These are phyloP conservation scores for Candida smagusa DNA, from an alignment of 1,139 yeast species.

Conservation along the genomic window DNA sequence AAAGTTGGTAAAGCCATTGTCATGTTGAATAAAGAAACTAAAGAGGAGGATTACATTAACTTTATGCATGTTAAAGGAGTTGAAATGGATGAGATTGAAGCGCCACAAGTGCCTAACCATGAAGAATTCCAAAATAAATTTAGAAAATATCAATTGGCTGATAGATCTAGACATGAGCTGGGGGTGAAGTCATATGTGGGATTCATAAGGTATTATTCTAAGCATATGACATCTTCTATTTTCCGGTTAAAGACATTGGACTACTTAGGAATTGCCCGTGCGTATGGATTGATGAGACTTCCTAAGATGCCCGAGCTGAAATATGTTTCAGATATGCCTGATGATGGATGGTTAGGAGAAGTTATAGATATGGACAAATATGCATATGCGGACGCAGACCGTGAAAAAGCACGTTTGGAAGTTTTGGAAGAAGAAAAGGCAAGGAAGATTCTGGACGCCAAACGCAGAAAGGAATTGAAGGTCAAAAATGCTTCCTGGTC, in stretches of 20 bases:
- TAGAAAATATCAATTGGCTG: slow-evolving; percentile 61
- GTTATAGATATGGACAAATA: slow-evolving; percentile 63
- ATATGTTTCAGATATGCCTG: slow-evolving; percentile 49
- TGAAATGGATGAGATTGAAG: slow-evolving; percentile 38
- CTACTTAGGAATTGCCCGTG: slow-evolving; percentile 65
- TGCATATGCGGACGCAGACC: slow-evolving; percentile 58
- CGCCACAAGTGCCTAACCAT: slow-evolving; percentile 24
- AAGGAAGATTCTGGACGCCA: slow-evolving; percentile 45
- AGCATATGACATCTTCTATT: slow-evolving; percentile 88
- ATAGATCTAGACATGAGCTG: slow-evolving; percentile 75
- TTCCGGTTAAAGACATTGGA: slow-evolving; percentile 74
- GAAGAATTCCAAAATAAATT: slow-evolving; percentile 27
- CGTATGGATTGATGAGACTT: slow-evolving; percentile 77
- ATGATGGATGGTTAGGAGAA: slow-evolving; percentile 70
- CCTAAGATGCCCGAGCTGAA: slow-evolving; percentile 94
- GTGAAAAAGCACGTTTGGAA: slow-evolving; percentile 61
- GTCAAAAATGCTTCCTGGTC: slow-evolving; percentile 81
- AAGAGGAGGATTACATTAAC: slow-evolving; percentile 80
- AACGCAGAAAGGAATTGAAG: slow-evolving; percentile 45
- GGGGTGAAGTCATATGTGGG: slow-evolving; percentile 82
- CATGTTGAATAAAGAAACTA: slow-evolving; percentile 58
- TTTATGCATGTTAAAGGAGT: slow-evolving; percentile 78
- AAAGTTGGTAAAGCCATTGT: slow-evolving; percentile 76
- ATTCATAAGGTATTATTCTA: slow-evolving; percentile 77
- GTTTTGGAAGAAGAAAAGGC: slow-evolving; percentile 50